Conservation (phyloP, 495 filamentous ascomycete species). For the Mycothermus thermophilus region DNA sequence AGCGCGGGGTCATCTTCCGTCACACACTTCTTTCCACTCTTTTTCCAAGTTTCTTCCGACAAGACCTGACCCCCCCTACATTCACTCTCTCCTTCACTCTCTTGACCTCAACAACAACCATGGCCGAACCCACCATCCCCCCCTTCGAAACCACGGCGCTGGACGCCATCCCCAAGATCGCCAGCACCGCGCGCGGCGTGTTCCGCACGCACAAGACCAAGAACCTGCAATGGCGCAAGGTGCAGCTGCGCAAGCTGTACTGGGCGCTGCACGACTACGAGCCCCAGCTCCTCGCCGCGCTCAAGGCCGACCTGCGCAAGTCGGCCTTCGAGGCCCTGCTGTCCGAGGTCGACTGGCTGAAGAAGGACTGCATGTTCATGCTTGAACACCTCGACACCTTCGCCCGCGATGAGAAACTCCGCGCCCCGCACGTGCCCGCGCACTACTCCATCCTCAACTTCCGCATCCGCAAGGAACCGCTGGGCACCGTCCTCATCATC, state of each 20-base stretch:
- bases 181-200: constrained; percentile 42
- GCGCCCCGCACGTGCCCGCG: constrained; percentile 46
- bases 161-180: constrained; percentile 48
- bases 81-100: not conserved
- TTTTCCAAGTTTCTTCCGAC: not conserved
- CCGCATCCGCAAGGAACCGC: constrained; percentile 74
- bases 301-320: constrained; percentile 61
- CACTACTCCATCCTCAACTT: constrained; percentile 54
- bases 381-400: constrained; percentile 64
- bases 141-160: constrained; percentile 51
- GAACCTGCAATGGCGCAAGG: constrained; percentile 62
- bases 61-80: not conserved
- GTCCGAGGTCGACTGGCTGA: constrained; percentile 57
- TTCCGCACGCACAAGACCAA: constrained; percentile 72
- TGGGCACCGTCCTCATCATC: constrained; percentile 74
- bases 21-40: no score
- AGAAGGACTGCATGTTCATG: constrained; percentile 66
- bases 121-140: constrained; percentile 38
- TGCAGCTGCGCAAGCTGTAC: constrained; percentile 84
- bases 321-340: constrained; percentile 52
- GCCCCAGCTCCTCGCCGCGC: constrained; percentile 52
- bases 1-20: no score
- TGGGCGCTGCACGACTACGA: constrained; percentile 75
- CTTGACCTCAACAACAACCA: constrained; percentile 1
- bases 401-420: constrained; percentile 64